Evolutionary conservation across 768 basidiomycete species (phyloP).

Genomic region (Boletus rufocinnamomeus): DNA sequence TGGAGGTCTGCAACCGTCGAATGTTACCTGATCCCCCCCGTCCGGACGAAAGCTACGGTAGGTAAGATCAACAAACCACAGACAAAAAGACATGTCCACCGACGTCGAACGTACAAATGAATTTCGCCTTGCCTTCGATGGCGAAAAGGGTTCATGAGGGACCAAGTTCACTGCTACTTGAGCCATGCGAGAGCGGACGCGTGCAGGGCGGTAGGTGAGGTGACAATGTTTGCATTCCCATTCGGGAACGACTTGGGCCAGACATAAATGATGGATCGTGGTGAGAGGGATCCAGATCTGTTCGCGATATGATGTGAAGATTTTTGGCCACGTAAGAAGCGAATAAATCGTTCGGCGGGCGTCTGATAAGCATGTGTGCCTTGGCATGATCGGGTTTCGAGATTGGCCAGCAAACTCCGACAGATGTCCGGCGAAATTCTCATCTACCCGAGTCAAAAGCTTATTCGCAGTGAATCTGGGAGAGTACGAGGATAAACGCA

Average conservation of each 20-base stretch:
- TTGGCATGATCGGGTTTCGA: neutral
- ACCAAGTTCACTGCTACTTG: conserved; percentile 1
- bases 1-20: neutral
- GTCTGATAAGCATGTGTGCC: conserved; percentile 21
- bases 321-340: neutral
- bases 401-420: neutral
- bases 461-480: conserved; percentile 1
- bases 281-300: conserved; percentile 10
- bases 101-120: conserved; percentile 18
- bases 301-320: neutral
- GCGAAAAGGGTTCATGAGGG: neutral
- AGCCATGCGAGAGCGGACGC: conserved; percentile 10
- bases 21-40: conserved; percentile 28
- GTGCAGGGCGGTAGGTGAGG: neutral
- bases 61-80: neutral
- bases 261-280: conserved; percentile 22
- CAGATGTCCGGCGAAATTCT: conserved; percentile 17
- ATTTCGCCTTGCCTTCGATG: neutral
- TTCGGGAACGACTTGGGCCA: neutral
- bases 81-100: neutral
- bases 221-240: neutral
- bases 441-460: conserved; percentile 18
- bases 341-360: neutral
- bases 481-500: neutral
- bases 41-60: conserved; percentile 22